Conservation (phyloP, 129 eudicot species). For the Smallanthus sonchifolius region DNA sequence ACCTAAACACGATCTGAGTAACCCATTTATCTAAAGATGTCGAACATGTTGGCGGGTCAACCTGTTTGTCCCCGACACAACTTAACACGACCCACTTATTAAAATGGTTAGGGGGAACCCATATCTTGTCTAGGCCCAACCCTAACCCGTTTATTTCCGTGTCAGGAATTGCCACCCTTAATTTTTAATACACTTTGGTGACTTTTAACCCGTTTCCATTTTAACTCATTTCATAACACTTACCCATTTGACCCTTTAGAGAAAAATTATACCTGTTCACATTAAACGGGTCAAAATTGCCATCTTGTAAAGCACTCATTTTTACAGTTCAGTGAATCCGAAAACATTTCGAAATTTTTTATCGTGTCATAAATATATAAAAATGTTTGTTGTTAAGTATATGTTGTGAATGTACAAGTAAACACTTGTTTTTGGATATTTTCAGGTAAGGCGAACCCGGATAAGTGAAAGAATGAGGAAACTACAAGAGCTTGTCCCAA, state of each 20-base stretch:
- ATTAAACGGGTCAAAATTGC: background rate
- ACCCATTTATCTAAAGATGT: background rate
- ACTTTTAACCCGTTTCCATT: background rate
- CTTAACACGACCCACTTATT: background rate
- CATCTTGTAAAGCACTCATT: background rate
- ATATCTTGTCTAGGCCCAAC: too few relatives aligned
- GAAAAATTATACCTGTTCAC: too few relatives aligned
- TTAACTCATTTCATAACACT: background rate
- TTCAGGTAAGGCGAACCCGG: slow-evolving; percentile 83
- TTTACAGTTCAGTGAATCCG: background rate
- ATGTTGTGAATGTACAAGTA: background rate
- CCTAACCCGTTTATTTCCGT: too few relatives aligned
- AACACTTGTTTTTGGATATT: background rate
- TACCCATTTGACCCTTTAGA: background rate
- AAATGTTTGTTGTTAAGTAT: background rate
- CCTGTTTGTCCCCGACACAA: background rate
- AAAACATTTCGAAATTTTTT: background rate
- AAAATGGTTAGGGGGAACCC: too few relatives aligned
- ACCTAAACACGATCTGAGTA: background rate
- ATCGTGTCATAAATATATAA: background rate
- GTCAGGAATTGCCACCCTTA: too few relatives aligned
- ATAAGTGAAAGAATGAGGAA: slow-evolving; percentile 96
- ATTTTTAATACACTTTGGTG: background rate
- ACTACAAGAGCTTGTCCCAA: slow-evolving; percentile 98
- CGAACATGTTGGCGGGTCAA: background rate